Percentiles rank a stretch among this genome's conserved stretches.
phyloP scores from a whole-genome alignment of 805 yeast genomes.

The Maudiozyma barnettii region DNA sequence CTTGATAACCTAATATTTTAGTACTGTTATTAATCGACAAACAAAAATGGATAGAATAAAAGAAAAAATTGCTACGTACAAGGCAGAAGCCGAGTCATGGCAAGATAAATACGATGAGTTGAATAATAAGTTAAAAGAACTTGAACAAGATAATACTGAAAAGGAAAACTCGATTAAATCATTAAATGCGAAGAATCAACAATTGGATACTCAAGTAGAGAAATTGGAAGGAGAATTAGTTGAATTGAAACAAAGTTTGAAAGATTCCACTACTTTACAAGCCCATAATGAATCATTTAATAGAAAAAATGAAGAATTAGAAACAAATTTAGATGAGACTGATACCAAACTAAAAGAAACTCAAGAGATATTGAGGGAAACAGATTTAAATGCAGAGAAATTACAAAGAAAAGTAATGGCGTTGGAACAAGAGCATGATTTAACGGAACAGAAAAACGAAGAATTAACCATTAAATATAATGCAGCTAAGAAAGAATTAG shows the following conservation, averaged over 20 bases:
- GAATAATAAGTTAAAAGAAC: slow-evolving; percentile 66
- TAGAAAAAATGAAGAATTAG: slow-evolving; percentile 85
- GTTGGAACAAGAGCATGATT: slow-evolving; percentile 85
- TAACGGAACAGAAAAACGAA: slow-evolving; percentile 83
- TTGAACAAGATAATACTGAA: slow-evolving; percentile 85
- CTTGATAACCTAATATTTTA: no score
- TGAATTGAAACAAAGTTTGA: slow-evolving; percentile 67
- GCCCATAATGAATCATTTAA: slow-evolving; percentile 84
- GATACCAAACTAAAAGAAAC: slow-evolving; percentile 88
- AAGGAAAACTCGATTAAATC: slow-evolving; percentile 94
- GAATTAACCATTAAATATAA: slow-evolving; percentile 74
- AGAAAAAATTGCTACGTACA: slow-evolving; percentile 76
- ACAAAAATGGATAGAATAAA: slow-evolving; percentile 47
- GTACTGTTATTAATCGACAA: no score
- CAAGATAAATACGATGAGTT: slow-evolving; percentile 93
- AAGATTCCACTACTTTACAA: slow-evolving; percentile 80
- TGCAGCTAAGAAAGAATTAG: slow-evolving; percentile 86
- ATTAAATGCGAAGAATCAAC: slow-evolving; percentile 82
- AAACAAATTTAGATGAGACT: slow-evolving; percentile 70
- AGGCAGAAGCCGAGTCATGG: slow-evolving; percentile 93
- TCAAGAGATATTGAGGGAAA: slow-evolving; percentile 86
- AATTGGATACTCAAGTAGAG: slow-evolving; percentile 75
- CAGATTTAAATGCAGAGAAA: slow-evolving; percentile 93
- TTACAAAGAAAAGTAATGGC: slow-evolving; percentile 89
- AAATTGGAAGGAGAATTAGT: slow-evolving; percentile 31